Conservation (phyloP, 2,329 filamentous ascomycete genomes). For the Claviceps digitariae region DNA sequence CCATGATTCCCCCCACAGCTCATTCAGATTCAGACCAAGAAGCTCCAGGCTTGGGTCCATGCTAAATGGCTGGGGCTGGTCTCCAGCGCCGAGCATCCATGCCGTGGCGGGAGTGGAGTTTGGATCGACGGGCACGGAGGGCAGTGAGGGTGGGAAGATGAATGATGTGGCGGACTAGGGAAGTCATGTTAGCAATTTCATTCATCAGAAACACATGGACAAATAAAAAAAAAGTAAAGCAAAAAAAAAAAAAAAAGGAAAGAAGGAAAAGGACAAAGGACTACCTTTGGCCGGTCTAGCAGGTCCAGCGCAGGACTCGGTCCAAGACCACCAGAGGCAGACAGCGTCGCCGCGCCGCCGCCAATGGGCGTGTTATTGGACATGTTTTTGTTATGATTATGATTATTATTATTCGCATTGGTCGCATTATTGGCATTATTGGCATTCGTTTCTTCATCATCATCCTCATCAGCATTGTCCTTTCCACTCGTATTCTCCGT, state of each 20-base stretch:
- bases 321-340: conserved; percentile 13
- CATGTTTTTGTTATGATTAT: conserved; percentile 4
- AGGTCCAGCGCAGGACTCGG: conserved; percentile 20
- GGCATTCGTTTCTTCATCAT: background rate
- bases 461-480: background rate
- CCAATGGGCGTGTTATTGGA: conserved; percentile 12
- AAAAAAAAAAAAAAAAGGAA: background rate
- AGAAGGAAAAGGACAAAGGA: conserved; percentile 1
- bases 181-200: no score
- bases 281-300: conserved; percentile 27
- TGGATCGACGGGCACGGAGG: conserved; percentile 22
- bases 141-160: conserved; percentile 22
- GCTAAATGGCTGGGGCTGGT: conserved; percentile 28
- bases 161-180: conserved; percentile 30
- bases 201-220: no score
- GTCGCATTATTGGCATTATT: background rate
- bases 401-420: background rate
- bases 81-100: conserved; percentile 20
- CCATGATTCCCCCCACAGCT: conserved; percentile 40
- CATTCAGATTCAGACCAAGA: conserved; percentile 39
- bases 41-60: conserved; percentile 41
- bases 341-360: conserved; percentile 9
- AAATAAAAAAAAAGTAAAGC: background rate
- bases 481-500: conserved; percentile 10
- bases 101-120: conserved; percentile 17